phyloP scores from a whole-genome alignment of 805 yeast species.

The Lipomyces spencermartinsiae region DNA sequence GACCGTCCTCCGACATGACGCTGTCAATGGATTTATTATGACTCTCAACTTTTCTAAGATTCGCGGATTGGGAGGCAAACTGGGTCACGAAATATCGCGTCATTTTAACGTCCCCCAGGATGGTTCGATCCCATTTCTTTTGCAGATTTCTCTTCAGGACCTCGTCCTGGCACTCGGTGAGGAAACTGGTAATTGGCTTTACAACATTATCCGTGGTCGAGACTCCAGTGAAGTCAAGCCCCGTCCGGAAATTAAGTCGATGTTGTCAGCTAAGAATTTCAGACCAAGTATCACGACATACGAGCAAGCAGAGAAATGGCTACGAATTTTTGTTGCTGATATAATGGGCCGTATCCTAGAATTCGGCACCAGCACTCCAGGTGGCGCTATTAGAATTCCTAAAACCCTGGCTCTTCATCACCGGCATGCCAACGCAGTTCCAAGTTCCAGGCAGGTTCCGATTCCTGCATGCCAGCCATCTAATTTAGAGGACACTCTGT shows the following conservation, averaged over 20 bases:
- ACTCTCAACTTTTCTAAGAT: constrained; percentile 73
- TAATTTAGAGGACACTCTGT: constrained; percentile 20
- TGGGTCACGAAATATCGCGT: constrained; percentile 66
- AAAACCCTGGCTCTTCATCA: constrained; percentile 56
- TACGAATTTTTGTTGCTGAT: constrained; percentile 83
- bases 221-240: constrained; percentile 60
- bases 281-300: constrained; percentile 57
- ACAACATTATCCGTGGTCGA: constrained; percentile 69
- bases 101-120: constrained; percentile 59
- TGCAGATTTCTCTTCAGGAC: constrained; percentile 54
- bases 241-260: constrained; percentile 73
- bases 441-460: constrained; percentile 41
- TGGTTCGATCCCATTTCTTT: constrained; percentile 56
- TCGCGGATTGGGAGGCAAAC: constrained; percentile 91
- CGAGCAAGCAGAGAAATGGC: constrained; percentile 75
- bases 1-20: constrained; percentile 65
- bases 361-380: constrained; percentile 41
- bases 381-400: constrained; percentile 54
- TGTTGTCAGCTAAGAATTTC: constrained; percentile 89
- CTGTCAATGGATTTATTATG: constrained; percentile 60
- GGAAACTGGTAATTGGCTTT: constrained; percentile 61
- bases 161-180: constrained; percentile 52
- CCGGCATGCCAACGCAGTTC: constrained; percentile 24
- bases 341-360: constrained; percentile 73
- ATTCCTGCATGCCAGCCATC: constrained; percentile 28